These are phyloP conservation scores for Astraeus odoratus DNA, from an alignment of 768 basidiomycete genomes.

Conservation along the genomic window DNA sequence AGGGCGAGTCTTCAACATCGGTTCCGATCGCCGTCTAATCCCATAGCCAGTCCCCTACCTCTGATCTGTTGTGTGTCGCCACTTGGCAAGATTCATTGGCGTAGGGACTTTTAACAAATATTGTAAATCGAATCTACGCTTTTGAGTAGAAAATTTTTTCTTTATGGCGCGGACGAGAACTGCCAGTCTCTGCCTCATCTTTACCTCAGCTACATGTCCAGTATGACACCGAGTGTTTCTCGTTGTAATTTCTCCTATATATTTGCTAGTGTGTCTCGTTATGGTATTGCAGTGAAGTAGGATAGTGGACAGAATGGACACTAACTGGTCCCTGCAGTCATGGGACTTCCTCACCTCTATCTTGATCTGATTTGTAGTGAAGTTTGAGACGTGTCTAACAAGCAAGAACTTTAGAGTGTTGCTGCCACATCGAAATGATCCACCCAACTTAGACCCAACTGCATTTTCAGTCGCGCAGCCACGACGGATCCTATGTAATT, in stretches of 20 bases:
- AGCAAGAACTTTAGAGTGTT: too few relatives aligned
- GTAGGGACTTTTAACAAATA: too few relatives aligned
- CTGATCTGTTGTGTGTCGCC: background rate
- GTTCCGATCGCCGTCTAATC: constrained; percentile 32
- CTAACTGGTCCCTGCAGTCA: too few relatives aligned
- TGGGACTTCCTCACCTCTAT: too few relatives aligned
- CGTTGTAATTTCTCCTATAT: background rate
- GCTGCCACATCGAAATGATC: too few relatives aligned
- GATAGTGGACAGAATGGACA: background rate
- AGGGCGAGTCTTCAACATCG: constrained; percentile 45
- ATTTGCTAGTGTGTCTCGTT: background rate
- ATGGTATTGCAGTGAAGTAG: background rate
- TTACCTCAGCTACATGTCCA: background rate
- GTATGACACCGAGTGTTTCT: background rate
- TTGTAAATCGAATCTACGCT: background rate
- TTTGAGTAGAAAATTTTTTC: background rate
- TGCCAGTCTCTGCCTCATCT: background rate
- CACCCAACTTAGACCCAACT: too few relatives aligned
- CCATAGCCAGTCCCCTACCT: background rate
- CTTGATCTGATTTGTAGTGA: too few relatives aligned
- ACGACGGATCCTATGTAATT: too few relatives aligned
- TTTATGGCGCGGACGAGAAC: background rate
- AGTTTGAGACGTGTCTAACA: too few relatives aligned
- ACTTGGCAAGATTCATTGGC: too few relatives aligned
- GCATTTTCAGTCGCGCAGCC: too few relatives aligned